phyloP scores from a whole-genome alignment of 129 eudicot genomes.

The Helichrysum umbraculigerum region DNA sequence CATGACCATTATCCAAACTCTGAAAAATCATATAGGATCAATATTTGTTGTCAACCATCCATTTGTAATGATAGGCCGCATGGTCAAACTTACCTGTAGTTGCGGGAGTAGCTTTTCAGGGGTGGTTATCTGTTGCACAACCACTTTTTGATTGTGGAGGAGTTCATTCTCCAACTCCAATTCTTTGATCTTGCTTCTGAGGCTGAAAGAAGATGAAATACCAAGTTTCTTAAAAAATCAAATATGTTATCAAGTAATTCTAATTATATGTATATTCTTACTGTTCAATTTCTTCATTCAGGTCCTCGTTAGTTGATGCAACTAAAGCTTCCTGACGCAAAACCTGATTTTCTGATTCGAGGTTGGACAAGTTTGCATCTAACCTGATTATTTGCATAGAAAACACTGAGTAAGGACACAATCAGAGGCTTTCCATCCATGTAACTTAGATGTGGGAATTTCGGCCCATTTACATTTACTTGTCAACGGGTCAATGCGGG shows the following conservation, averaged over 20 bases:
- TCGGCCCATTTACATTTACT: not conserved
- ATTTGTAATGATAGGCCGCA: conserved; percentile 13
- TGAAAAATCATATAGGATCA: conserved; percentile 35
- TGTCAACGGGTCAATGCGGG: not conserved
- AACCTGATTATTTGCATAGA: conserved; percentile 54
- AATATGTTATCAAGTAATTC: not conserved
- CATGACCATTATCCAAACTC: conserved; percentile 52
- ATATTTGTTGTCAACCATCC: not conserved
- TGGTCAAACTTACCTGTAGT: conserved; percentile 45
- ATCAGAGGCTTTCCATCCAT: not conserved
- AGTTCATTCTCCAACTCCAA: conserved; percentile 70
- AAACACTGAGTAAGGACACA: conserved; percentile 25
- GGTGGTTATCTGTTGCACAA: conserved; percentile 51
- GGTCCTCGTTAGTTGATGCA: conserved; percentile 69
- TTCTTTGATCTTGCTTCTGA: conserved; percentile 62
- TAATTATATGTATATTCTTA: conserved; percentile 40
- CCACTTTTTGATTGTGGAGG: conserved; percentile 57
- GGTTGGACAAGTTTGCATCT: conserved; percentile 75
- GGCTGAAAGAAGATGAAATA: conserved; percentile 40
- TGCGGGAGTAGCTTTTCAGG: conserved; percentile 35
- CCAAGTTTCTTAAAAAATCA: conserved; percentile 2
- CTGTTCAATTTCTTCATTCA: conserved; percentile 72
- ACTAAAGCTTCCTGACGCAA: conserved; percentile 93
- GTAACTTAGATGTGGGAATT: not conserved
- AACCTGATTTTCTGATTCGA: conserved; percentile 96